Conservation (phyloP, 2,329 filamentous ascomycete species). For the Lasiodiplodia sp. region DNA sequence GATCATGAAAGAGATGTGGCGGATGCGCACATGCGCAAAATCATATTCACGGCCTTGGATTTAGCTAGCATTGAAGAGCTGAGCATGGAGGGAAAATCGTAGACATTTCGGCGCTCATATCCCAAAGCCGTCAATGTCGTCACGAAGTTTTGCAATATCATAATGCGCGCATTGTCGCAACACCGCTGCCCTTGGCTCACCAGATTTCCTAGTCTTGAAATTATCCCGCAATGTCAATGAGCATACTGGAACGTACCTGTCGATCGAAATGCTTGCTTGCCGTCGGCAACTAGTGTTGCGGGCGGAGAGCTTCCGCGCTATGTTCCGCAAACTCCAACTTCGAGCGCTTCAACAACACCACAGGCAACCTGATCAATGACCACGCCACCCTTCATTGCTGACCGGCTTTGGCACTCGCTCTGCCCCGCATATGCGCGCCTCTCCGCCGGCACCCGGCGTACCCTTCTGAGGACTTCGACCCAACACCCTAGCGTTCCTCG, state of each 20-base stretch:
- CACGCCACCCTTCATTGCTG: slow-evolving; percentile 5
- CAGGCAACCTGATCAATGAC: slow-evolving; percentile 10
- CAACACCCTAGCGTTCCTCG: neutral
- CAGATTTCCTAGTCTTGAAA: neutral
- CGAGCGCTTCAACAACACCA: neutral
- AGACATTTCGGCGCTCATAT: neutral
- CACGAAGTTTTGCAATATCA: slow-evolving; percentile 15
- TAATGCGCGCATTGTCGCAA: neutral
- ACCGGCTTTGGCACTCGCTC: slow-evolving; percentile 19
- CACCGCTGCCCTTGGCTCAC: neutral
- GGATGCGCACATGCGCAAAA: neutral
- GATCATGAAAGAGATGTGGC: neutral
- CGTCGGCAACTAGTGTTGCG: neutral
- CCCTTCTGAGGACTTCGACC: neutral
- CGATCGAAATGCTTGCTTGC: neutral
- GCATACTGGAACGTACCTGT: neutral
- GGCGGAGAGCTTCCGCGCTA: slow-evolving; percentile 17
- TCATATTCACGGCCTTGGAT: neutral
- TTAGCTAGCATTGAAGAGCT: neutral
- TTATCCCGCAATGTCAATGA: too few species aligned
- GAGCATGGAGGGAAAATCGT: slow-evolving; percentile 4
- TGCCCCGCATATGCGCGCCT: slow-evolving; percentile 4
- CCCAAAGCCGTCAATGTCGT: neutral
- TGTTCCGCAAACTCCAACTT: slow-evolving; percentile 19
- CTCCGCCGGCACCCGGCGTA: neutral